phyloP scores from a whole-genome alignment of 352 stramenopile genomes.

The Phytophthora macrochlamydospora region DNA sequence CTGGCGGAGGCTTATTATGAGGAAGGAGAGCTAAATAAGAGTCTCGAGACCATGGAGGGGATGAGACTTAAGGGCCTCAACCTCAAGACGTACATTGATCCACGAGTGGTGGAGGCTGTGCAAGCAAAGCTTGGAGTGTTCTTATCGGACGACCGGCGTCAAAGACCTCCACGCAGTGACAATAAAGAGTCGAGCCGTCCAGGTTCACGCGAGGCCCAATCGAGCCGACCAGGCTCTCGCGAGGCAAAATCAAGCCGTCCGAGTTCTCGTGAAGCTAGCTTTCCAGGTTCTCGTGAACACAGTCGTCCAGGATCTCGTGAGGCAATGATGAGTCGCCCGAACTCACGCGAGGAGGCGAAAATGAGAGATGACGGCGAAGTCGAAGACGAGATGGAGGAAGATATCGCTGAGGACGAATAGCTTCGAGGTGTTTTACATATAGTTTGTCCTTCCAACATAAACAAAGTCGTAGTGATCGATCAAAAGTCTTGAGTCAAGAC shows the following conservation, averaged over 20 bases:
- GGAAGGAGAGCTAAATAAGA: conserved; percentile 67
- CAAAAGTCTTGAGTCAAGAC: too few relatives aligned
- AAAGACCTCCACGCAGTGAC: conserved; percentile 29
- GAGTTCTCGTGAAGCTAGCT: conserved; percentile 20
- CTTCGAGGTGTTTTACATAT: background rate
- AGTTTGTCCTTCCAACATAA: too few relatives aligned
- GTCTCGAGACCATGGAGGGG: conserved; percentile 71
- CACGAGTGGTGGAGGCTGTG: conserved; percentile 70
- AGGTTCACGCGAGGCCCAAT: conserved; percentile 27
- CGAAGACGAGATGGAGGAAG: conserved; percentile 82
- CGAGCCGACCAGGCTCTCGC: conserved; percentile 18
- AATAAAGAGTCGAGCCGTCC: conserved; percentile 34
- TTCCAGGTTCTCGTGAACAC: conserved; percentile 25
- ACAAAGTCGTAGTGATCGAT: background rate
- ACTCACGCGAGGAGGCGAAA: too few relatives aligned
- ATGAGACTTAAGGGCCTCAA: conserved; percentile 75
- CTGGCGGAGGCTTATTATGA: conserved; percentile 83
- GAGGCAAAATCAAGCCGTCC: conserved; percentile 21
- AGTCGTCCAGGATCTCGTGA: conserved; percentile 36
- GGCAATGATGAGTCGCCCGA: conserved; percentile 27
- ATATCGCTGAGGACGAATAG: conserved; percentile 69
- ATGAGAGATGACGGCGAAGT: conserved; percentile 38
- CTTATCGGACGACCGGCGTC: conserved; percentile 28
- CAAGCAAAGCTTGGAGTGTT: conserved; percentile 52
- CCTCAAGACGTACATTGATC: conserved; percentile 79